These are phyloP conservation scores for Neurospora sp. DNA, from an alignment of 2,329 filamentous ascomycete genomes.

Conservation along the genomic window DNA sequence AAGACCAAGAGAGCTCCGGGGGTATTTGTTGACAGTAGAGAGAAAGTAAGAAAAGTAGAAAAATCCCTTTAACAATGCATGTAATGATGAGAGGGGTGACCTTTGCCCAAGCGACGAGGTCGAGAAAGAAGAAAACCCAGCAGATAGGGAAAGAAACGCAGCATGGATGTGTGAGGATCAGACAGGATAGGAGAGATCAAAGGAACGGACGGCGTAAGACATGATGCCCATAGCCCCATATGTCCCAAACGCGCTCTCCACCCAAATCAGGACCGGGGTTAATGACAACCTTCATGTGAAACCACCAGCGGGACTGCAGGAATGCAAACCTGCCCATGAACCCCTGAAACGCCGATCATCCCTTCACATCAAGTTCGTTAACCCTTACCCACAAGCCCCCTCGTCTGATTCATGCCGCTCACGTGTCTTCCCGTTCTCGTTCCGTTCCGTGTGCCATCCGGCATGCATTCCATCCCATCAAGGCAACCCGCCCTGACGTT, in stretches of 20 bases:
- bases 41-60: background rate
- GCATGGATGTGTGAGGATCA: background rate
- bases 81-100: background rate
- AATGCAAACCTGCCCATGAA: background rate
- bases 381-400: background rate
- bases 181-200: background rate
- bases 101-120: background rate
- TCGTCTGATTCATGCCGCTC: background rate
- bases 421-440: background rate
- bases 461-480: constrained; percentile 6
- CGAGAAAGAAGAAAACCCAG: background rate
- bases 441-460: background rate
- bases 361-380: background rate
- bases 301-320: background rate
- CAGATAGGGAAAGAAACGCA: background rate
- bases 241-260: background rate
- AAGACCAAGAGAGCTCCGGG: background rate
- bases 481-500: constrained; percentile 25
- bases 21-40: background rate
- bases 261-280: background rate
- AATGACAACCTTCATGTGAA: background rate
- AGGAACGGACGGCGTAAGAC: background rate
- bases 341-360: background rate
- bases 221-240: background rate
- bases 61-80: background rate